phyloP scores from a whole-genome alignment of 768 basidiomycete species.

The Lentinus tigrinus region DNA sequence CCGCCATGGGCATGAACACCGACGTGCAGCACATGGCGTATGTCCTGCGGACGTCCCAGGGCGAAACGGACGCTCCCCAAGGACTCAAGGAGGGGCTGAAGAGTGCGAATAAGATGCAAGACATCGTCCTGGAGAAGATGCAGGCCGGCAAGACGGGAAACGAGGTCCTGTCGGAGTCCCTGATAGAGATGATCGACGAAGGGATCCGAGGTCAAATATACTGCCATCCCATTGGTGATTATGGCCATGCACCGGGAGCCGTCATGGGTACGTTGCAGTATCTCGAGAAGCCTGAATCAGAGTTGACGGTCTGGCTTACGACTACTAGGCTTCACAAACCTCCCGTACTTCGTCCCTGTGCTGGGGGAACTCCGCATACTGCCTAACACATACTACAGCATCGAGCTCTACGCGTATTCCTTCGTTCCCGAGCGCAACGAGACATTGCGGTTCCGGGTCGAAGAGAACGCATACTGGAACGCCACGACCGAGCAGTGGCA shows the following conservation, averaged over 20 bases:
- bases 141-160: slow-evolving; percentile 46
- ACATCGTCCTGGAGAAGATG: slow-evolving; percentile 47
- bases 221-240: slow-evolving; percentile 55
- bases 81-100: slow-evolving; percentile 44
- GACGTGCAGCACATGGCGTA: slow-evolving; percentile 59
- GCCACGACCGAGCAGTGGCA: slow-evolving; percentile 40
- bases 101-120: slow-evolving; percentile 51
- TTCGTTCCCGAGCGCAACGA: slow-evolving; percentile 49
- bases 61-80: slow-evolving; percentile 42
- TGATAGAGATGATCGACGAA: slow-evolving; percentile 44
- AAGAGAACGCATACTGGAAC: slow-evolving; percentile 46
- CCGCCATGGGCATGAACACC: slow-evolving; percentile 53
- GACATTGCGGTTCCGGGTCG: slow-evolving; percentile 43
- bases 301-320: neutral
- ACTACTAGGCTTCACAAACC: slow-evolving; percentile 43
- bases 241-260: slow-evolving; percentile 52
- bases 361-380: slow-evolving; percentile 48
- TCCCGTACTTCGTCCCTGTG: slow-evolving; percentile 44
- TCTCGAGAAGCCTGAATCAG: neutral
- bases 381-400: slow-evolving; percentile 51
- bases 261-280: slow-evolving; percentile 41
- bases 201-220: slow-evolving; percentile 49
- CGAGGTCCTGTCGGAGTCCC: slow-evolving; percentile 39
- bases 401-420: slow-evolving; percentile 51
- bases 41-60: slow-evolving; percentile 40